Percentiles rank a stretch among this genome's conserved stretches.
Evolutionary conservation across 2,329 filamentous ascomycete species (phyloP).

Genomic region (Metarhizium album): DNA sequence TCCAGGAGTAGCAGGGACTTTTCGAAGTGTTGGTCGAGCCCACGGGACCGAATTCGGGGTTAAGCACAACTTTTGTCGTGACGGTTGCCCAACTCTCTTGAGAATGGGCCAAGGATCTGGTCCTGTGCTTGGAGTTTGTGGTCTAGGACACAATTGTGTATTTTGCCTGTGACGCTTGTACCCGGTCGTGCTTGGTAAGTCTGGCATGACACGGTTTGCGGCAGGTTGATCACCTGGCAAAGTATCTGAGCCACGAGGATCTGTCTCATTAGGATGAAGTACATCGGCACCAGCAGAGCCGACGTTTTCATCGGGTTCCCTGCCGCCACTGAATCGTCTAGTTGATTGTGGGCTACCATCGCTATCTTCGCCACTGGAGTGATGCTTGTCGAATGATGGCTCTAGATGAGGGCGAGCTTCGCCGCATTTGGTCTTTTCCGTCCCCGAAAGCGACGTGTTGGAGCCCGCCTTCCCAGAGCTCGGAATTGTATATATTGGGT

Average conservation of each 20-base stretch:
- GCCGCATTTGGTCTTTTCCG: neutral
- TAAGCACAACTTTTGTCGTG: neutral
- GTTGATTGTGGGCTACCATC: neutral
- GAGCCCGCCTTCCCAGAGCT: neutral
- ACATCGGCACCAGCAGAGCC: neutral
- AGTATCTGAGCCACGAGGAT: neutral
- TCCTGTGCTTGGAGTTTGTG: neutral
- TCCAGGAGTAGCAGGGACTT: neutral
- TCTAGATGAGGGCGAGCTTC: neutral
- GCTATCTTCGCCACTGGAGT: neutral
- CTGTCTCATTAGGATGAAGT: neutral
- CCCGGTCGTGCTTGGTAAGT: conserved; percentile 8
- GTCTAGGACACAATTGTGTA: conserved; percentile 7
- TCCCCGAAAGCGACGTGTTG: neutral
- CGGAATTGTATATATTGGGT: neutral
- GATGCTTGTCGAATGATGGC: neutral
- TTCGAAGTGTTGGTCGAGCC: conserved; percentile 5
- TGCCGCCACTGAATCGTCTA: neutral
- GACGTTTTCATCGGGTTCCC: neutral
- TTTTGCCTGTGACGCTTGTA: conserved; percentile 8
- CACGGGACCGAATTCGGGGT: conserved; percentile 1
- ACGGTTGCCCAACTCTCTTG: conserved; percentile 1
- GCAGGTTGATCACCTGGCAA: neutral
- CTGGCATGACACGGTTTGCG: neutral
- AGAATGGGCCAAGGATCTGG: conserved; percentile 10